phyloP scores from a whole-genome alignment of 352 stramenopile species.

The Pythium biforme region DNA sequence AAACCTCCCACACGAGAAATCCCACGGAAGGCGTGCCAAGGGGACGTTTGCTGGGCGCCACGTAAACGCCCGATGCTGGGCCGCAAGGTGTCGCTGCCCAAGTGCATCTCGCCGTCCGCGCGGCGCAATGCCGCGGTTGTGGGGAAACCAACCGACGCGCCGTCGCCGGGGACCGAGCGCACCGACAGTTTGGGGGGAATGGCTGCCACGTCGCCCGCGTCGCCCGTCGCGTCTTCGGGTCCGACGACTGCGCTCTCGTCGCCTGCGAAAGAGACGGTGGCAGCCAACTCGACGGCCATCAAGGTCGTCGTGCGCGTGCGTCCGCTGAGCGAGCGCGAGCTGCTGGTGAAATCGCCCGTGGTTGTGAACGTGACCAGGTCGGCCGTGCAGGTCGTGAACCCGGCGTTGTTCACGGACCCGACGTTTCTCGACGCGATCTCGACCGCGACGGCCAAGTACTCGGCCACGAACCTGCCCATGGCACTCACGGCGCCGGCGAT shows the following conservation, averaged over 20 bases:
- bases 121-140: not conserved
- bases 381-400: conserved; percentile 65
- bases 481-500: conserved; percentile 35
- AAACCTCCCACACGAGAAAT: too few relatives aligned
- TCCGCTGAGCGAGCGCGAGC: conserved; percentile 59
- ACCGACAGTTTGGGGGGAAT: not conserved
- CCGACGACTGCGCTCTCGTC: not conserved
- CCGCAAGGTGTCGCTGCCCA: conserved; percentile 26
- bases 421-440: conserved; percentile 46
- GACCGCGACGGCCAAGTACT: conserved; percentile 24
- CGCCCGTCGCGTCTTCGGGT: not conserved
- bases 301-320: conserved; percentile 75
- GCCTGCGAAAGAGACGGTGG: conserved; percentile 23
- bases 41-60: too few relatives aligned
- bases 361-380: conserved; percentile 51
- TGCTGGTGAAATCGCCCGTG: conserved; percentile 43
- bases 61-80: conserved; percentile 8
- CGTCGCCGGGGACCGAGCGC: not conserved
- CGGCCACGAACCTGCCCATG: conserved; percentile 23
- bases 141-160: not conserved
- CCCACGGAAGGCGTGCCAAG: too few relatives aligned
- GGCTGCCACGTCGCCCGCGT: not conserved
- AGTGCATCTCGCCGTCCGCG: conserved; percentile 25
- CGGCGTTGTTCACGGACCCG: conserved; percentile 55
- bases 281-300: conserved; percentile 38